phyloP scores from a whole-genome alignment of 305 asterid genomes.

The Solanum hybrid region DNA sequence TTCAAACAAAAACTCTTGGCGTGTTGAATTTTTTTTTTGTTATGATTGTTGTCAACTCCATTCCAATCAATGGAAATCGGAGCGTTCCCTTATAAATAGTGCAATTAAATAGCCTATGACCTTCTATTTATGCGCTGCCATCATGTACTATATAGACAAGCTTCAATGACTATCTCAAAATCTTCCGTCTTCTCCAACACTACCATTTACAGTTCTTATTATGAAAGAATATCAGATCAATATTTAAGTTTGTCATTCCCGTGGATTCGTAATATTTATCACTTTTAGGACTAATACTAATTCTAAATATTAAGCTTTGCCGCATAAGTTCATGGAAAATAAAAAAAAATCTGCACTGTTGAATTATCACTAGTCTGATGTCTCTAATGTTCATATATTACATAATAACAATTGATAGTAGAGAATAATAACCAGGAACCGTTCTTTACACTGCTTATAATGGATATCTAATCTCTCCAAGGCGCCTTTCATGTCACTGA shows the following conservation, averaged over 20 bases:
- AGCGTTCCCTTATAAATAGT: background rate
- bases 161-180: background rate
- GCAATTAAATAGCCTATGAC: background rate
- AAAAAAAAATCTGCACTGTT: background rate
- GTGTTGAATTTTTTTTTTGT: background rate
- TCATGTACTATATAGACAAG: background rate
- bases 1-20: background rate
- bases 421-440: background rate
- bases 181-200: background rate
- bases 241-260: background rate
- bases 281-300: background rate
- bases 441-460: background rate
- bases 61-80: background rate
- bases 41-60: background rate
- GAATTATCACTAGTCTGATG: background rate
- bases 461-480: background rate
- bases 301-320: background rate
- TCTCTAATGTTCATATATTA: background rate
- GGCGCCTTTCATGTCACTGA: background rate
- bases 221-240: background rate
- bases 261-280: background rate
- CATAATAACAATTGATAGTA: background rate
- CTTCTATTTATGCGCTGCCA: background rate
- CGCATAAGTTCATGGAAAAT: background rate
- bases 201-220: background rate